Conservation (phyloP, 2,329 filamentous ascomycete genomes). For the Elsinoe necatrix region DNA sequence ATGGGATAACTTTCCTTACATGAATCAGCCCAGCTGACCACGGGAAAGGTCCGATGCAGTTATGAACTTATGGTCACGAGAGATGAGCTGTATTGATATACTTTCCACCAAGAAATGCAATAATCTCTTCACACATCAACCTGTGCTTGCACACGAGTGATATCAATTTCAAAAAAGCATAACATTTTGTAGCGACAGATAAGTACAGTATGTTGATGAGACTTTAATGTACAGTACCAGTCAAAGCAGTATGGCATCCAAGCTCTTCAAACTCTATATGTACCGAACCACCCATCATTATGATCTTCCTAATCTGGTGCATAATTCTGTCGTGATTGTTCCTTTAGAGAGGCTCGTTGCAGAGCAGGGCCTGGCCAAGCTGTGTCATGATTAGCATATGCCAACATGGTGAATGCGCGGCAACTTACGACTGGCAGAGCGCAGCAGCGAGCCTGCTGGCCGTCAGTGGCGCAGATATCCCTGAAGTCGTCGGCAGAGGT, state of each 20-base stretch:
- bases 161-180: too few species aligned
- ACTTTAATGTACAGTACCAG: too few species aligned
- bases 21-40: background rate
- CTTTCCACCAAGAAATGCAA: too few species aligned
- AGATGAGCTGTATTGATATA: background rate
- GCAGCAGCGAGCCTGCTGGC: slow-evolving; percentile 52
- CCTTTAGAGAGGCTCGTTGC: slow-evolving; percentile 18
- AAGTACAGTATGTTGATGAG: too few species aligned
- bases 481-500: slow-evolving; percentile 37
- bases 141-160: too few species aligned
- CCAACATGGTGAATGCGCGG: background rate
- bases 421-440: slow-evolving; percentile 39
- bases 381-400: slow-evolving; percentile 5
- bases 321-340: background rate
- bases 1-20: slow-evolving; percentile 11
- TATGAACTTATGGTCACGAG: background rate
- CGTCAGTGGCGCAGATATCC: slow-evolving; percentile 39
- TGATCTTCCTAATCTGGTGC: background rate
- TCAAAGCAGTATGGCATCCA: too few species aligned
- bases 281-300: too few species aligned
- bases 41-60: background rate
- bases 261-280: too few species aligned
- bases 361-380: slow-evolving; percentile 34
- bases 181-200: too few species aligned
- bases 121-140: too few species aligned